Base-by-base conservation (phyloP, 2,329 filamentous ascomycete genomes). In the Atkinsonella hypoxylon region DNA sequence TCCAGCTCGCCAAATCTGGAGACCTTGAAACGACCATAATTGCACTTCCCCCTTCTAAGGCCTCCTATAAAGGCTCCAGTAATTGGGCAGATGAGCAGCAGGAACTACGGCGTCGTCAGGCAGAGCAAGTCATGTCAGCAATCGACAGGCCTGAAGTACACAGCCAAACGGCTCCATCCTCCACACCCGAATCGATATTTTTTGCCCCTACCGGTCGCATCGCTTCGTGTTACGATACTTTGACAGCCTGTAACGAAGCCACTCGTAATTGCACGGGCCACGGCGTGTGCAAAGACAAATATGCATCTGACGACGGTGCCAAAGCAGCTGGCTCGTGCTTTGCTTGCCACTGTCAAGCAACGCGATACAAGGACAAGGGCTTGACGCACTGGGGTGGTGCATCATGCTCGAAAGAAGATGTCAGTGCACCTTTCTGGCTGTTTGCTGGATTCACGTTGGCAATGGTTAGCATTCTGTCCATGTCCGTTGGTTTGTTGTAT, bases 361-460 rank as follows among this genome's bases (percentile, higher is more conserved):
- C 82, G 31, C 66, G 71, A 34, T 71, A 75, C 48, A 71, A 74
- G n/a, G 73, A 69, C 15, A 71, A 76, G 38, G 82, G 82, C 66
- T 79, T 81, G 13, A 81, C 81, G 0, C 77, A 83, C 62, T 97
- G 89, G 89, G 91, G 83, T 47, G 93, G 93, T 15, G 73, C 81
- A 38, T 84, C 85, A 45, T 98, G 93, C 72, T 82, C 93, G 64
- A 98, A 97, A 80, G 79, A 84, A 66, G 91, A 98, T 63, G 74
- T 97, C 48, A 94, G 89, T 64, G 79, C 83, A 30, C 83, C 86
- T 5, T 97, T 98, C 70, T 94, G 89, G 81, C 72, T 98, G 47
- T 82, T 98, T 59, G 78, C 80, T 12, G 81, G 83, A 8, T 85
- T 93, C 59, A 83, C 79, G 4, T 70, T 96, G 45, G 68, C 82